Base-by-base conservation (phyloP, 108 stramenopile species). In the Craspedostauros australis region DNA sequence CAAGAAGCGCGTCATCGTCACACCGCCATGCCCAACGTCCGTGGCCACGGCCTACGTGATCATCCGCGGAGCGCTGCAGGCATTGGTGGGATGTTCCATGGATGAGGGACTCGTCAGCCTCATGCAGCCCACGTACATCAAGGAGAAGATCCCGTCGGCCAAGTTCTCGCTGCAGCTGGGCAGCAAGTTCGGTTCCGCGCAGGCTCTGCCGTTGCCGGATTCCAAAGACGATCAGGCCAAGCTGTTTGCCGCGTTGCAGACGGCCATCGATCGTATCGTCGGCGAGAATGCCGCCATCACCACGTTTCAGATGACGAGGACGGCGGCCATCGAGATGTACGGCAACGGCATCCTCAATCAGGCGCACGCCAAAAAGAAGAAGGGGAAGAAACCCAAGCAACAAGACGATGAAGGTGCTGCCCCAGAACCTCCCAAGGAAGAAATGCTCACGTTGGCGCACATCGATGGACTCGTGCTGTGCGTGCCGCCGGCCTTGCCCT, bases 51-150 rank as follows among this genome's bases (percentile, higher is more conserved):
- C 77, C 7, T 79, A 80, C 31, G 24, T 88, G 20, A 41, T 84
- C n/a, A 53, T 84, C 1, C 62, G 80, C 3, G 84, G 84, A 15
- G 46, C 69, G 39, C 18, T 78, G 11, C 75, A 75, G 38, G 70
- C 76, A 23, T 57, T 75, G 26, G 52, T 76, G 12, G 78, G 81
- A 38, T 54, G 52, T 12, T 55, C 45, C 31, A 54, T 64, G 70
- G 67, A 58, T 46, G 54, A 59, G 21, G 55, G 64, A 0, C 19
- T 50, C 50, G 46, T 76, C 52, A 64, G 55, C 54, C 42, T 63
- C 21, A 59, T 88, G 46, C 87, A 88, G 55, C 75, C 83, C 44
- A 84, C 87, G 0, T 88, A 65, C 33, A 64, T 82, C 43, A 88
- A 84, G 48, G 87, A 88, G 30, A 43, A 75, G 20, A 60, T 50